Evolutionary conservation across 2,329 filamentous ascomycete species (phyloP).

Genomic region (Aspergillus pseudoglaucus): DNA sequence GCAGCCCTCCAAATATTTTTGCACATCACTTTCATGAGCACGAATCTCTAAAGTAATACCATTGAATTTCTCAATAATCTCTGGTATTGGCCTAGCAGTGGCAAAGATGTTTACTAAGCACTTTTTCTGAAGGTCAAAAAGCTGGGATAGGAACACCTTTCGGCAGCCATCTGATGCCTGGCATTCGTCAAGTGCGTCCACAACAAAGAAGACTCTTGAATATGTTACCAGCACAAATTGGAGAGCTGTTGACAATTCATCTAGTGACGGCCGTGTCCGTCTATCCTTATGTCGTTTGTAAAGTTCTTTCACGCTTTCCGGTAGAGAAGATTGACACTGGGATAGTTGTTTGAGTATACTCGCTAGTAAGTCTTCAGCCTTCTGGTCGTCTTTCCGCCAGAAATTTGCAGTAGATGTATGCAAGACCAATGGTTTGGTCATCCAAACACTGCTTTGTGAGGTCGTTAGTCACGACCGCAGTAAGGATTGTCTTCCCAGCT

Average conservation of each 20-base stretch:
- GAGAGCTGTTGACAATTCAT: slow-evolving; percentile 7
- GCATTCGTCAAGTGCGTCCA: slow-evolving; percentile 18
- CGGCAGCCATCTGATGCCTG: slow-evolving; percentile 4
- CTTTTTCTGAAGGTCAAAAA: slow-evolving; percentile 13
- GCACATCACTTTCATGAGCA: slow-evolving; percentile 28
- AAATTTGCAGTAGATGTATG: background rate
- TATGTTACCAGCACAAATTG: background rate
- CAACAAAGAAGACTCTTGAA: slow-evolving; percentile 9
- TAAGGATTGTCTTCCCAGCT: slow-evolving; percentile 1
- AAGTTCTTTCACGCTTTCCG: slow-evolving; percentile 4
- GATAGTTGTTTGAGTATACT: background rate
- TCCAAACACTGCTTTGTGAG: too few species aligned
- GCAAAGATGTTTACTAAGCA: slow-evolving; percentile 16
- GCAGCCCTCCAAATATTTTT: slow-evolving; percentile 19
- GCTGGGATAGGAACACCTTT: slow-evolving; percentile 5
- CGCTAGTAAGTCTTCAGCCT: background rate
- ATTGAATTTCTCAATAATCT: slow-evolving; percentile 17
- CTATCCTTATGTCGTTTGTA: slow-evolving; percentile 6
- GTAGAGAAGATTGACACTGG: background rate
- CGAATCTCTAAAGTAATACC: slow-evolving; percentile 22
- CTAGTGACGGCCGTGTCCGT: slow-evolving; percentile 6
- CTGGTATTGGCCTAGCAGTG: slow-evolving; percentile 23
- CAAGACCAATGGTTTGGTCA: background rate
- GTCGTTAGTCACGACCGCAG: too few species aligned
- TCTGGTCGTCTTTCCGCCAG: background rate